A percentile compares a stretch with the other conserved stretches of the same genome.
Evolutionary conservation across 805 yeast species (phyloP).

Genomic region (Ogataea dorogensis): DNA sequence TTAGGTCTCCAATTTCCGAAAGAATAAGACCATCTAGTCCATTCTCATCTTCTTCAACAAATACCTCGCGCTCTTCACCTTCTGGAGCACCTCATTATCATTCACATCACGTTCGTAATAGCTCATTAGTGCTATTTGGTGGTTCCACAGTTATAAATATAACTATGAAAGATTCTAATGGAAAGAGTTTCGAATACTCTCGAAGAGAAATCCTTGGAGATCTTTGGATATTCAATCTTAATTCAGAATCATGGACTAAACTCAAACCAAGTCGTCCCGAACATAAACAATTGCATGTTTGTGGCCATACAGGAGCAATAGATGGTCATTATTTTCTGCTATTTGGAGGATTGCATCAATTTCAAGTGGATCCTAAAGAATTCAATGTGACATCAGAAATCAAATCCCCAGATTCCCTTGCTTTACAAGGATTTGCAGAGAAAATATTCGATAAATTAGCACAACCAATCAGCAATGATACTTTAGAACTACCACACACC

Average conservation of each 20-base stretch:
- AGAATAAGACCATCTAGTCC: not conserved
- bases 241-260: conserved; percentile 41
- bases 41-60: conserved; percentile 1
- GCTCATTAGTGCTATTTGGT: conserved; percentile 31
- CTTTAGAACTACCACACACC: not conserved
- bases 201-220: conserved; percentile 41
- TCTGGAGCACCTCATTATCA: conserved; percentile 1
- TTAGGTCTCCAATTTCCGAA: too few species aligned
- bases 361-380: conserved; percentile 10
- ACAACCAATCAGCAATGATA: not conserved
- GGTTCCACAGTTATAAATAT: conserved; percentile 32
- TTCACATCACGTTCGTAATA: conserved; percentile 12
- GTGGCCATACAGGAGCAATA: conserved; percentile 27
- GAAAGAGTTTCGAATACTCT: conserved; percentile 17
- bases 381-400: not conserved
- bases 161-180: conserved; percentile 23
- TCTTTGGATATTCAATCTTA: conserved; percentile 50
- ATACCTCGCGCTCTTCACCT: conserved; percentile 19
- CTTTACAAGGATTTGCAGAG: not conserved
- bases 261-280: conserved; percentile 16
- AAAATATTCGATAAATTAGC: not conserved
- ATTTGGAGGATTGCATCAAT: conserved; percentile 26
- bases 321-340: conserved; percentile 24
- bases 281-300: conserved; percentile 15
- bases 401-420: not conserved